Percentiles rank a stretch among this genome's conserved stretches.
These are phyloP conservation scores for Nothophytophthora sp. DNA, from an alignment of 352 stramenopile genomes.

Conservation along the genomic window DNA sequence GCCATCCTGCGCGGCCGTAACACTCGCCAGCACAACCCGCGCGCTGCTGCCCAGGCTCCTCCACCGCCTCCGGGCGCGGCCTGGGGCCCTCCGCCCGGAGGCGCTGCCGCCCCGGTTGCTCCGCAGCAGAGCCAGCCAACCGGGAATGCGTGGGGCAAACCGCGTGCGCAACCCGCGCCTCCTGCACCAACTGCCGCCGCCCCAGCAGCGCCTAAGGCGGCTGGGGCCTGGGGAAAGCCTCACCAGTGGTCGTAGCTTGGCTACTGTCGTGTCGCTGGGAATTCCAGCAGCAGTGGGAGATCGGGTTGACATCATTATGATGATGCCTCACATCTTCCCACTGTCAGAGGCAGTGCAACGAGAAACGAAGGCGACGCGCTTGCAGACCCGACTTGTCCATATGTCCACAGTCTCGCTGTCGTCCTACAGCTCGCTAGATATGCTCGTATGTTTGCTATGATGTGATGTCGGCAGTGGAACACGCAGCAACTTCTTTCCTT, in stretches of 20 bases:
- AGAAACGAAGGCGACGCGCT: too few species aligned
- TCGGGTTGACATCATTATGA: too few species aligned
- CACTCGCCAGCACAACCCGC: constrained; percentile 28
- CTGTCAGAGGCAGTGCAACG: too few species aligned
- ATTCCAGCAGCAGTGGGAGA: too few species aligned
- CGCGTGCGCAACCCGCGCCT: constrained; percentile 12
- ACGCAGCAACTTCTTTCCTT: too few species aligned
- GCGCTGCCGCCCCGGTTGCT: constrained; percentile 16
- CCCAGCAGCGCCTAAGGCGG: constrained; percentile 12
- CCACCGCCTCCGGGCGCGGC: constrained; percentile 32
- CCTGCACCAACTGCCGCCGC: constrained; percentile 2
- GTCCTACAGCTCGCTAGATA: too few species aligned
- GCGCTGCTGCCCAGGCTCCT: constrained; percentile 30
- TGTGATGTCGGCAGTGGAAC: too few species aligned
- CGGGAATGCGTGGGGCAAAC: constrained; percentile 36
- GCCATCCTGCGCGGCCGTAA: constrained; percentile 54
- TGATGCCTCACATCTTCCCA: too few species aligned
- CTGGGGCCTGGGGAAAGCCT: constrained; percentile 60
- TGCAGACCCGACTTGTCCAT: too few species aligned
- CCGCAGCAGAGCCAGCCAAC: constrained; percentile 14
- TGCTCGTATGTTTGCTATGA: too few species aligned
- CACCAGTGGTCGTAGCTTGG: constrained; percentile 53
- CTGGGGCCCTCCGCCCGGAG: constrained; percentile 41
- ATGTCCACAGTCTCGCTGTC: too few species aligned
- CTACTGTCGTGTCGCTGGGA: not conserved